These are phyloP conservation scores for Brassica rapa DNA, from an alignment of 345 rosid species.

Conservation along the genomic window DNA sequence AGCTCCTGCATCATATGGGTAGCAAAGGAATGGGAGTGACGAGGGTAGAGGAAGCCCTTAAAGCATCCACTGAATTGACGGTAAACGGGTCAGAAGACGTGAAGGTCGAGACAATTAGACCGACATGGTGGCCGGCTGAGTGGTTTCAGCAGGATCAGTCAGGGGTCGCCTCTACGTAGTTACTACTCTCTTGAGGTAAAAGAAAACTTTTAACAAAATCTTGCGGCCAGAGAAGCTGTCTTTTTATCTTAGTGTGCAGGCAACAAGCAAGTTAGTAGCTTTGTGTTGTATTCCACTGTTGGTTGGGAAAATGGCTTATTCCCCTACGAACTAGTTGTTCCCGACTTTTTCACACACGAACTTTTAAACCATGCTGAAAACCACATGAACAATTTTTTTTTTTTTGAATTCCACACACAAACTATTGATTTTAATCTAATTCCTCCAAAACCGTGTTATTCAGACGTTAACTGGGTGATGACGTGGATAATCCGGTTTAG, in stretches of 20 bases:
- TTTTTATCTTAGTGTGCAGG: constrained; percentile 1
- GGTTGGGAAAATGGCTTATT: no score
- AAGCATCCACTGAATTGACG: constrained; percentile 41
- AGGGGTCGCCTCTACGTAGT: neutral
- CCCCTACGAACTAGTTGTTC: no score
- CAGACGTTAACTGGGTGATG: no score
- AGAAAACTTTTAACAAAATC: neutral
- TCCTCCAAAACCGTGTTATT: no score
- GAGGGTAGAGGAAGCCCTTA: constrained; percentile 69
- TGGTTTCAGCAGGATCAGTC: constrained; percentile 63
- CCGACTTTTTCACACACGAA: no score
- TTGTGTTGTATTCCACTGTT: constrained; percentile 21
- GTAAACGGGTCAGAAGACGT: constrained; percentile 58
- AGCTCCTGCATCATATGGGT: constrained; percentile 53
- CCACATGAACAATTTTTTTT: no score
- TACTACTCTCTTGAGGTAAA: neutral
- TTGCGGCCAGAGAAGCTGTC: constrained; percentile 10
- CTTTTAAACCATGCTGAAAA: no score
- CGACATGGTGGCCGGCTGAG: constrained; percentile 83
- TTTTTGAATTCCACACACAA: no score
- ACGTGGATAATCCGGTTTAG: no score
- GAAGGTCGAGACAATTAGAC: constrained; percentile 63
- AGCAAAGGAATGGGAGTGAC: constrained; percentile 73
- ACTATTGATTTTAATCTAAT: no score
- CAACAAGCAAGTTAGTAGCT: neutral